Base-by-base conservation (phyloP, 805 yeast genomes). In the Clavispora phyllophila region DNA sequence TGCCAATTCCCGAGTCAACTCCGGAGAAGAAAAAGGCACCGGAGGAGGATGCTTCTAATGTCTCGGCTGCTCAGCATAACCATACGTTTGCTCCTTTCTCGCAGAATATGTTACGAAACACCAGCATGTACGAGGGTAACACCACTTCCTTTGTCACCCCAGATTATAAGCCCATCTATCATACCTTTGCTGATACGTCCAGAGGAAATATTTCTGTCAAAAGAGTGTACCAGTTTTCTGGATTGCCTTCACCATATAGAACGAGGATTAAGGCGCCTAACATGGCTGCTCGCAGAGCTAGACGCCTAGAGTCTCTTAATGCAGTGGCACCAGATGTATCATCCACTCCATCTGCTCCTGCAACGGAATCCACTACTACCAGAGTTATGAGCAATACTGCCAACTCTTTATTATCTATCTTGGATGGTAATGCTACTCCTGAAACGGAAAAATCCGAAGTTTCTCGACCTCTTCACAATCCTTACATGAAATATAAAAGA, bases 361-460 rank as follows among this genome's bases (percentile, higher is more conserved):
- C 48, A 20, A 23, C 36, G 18, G 46, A 32, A 18, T 5, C 45
- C 18, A 14, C 40, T 3, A 19, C 37, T 14, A 44, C 50, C 39
- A 61, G 63, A 46, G 64, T 62, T 44, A 42, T 71, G 41, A 73
- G 78, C 47, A 67, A 64, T 27, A 70, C 81, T 0, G 81, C 81
- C 1, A 62, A 74, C 40, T 72, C 80, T 1, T 58, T 76, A 37
- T 54, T 76, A 34, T 72, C 79, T 3, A 62, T 68, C 34, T 55
- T 70, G 33, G 74, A 69, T 46, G 65, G 61, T 8, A 47, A 40
- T 12, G 45, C 35, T 9, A 14, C 44, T 3, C 44, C 45, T 5
- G 36, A 36, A 4, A 18, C 35, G 9, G 46, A 18, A 3, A 18
- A 37, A 8, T 13, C 28, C 2, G 33, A 19, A 14, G 31, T 35